Base-by-base conservation (phyloP, 1,284 basidiomycete species). In the Malassezia caprae region DNA sequence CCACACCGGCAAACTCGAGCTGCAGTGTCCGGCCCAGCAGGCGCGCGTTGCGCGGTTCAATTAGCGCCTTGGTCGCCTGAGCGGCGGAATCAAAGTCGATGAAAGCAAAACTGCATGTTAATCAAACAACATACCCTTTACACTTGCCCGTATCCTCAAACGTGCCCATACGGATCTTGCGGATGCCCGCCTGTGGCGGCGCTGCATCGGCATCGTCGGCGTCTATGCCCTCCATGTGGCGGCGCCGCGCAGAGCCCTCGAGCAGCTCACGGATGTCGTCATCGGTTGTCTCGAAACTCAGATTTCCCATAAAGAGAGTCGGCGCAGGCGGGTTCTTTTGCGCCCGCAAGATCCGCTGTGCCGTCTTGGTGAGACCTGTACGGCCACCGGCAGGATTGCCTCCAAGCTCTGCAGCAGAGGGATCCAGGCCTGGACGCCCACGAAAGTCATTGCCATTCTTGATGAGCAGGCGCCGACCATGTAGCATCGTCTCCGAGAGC, bases 101-200 rank as follows among this genome's bases (percentile, higher is more conserved):
- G 74, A 98, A 98, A 0, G 88, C 90, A 77, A 90, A 96, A 19
- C 90, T 94, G 70, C 4, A 21, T 32, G 34, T 48, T 13, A 53
- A 15, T 17, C 5, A 10, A 4, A 27, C 17, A 13, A 76, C 80
- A 61, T 72, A 94, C 87, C 93, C 93, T 80, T 96, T 98, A 77
- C 93, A 96, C 59, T 84, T 79, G 6, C 90, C 90, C 0, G 63
- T 86, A 75, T 96, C 93, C 74, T 96, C 89, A 64, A 98, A 98
- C 15, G 90, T 90, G 1, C 89, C 90, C 80, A 98, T 81, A 4
- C 93, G 83, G 26, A 96, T 79, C 73, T 90, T 90, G 59, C 87
- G 82, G 76, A 96, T 83, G 75, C 89, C 90, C 24, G 76, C 76
- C 8, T 10, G 12, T 15, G 32, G 19, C 8, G 48, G 40, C 24